A percentile compares a stretch with the other conserved stretches of the same genome.
Conservation (phyloP, 306 rosid species). For the Cicer pinnatifidum region DNA sequence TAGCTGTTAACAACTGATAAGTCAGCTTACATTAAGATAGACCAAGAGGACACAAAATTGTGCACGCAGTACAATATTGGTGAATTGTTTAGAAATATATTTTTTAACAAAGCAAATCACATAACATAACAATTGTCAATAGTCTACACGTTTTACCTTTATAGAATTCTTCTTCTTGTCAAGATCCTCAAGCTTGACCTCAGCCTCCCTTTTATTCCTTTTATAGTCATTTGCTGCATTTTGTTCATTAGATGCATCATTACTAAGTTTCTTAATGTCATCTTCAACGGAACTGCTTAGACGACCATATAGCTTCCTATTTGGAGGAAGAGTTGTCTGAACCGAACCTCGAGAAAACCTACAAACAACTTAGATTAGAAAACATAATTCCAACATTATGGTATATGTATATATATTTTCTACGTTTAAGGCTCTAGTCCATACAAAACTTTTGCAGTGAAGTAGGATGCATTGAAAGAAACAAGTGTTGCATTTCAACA, state of each 20-base stretch:
- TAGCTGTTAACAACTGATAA: neutral
- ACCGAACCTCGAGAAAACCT: constrained; percentile 87
- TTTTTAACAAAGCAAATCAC: neutral
- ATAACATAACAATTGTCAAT: neutral
- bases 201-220: constrained; percentile 67
- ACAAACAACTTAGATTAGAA: constrained; percentile 39
- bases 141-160: constrained; percentile 58
- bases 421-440: neutral
- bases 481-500: constrained; percentile 27
- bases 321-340: constrained; percentile 72
- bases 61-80: neutral
- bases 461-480: too few relatives aligned
- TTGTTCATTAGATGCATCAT: constrained; percentile 47
- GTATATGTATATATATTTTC: neutral
- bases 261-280: constrained; percentile 54
- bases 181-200: constrained; percentile 59
- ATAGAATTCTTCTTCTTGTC: constrained; percentile 47
- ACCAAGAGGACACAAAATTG: constrained; percentile 12
- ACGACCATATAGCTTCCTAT: constrained; percentile 56
- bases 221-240: constrained; percentile 50
- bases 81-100: neutral
- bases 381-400: constrained; percentile 8
- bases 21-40: constrained; percentile 4
- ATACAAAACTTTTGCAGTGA: neutral
- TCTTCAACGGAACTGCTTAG: constrained; percentile 73